Evolutionary conservation across 2,329 filamentous ascomycete genomes (phyloP).

Genomic region (Colletotrichum spinosum): DNA sequence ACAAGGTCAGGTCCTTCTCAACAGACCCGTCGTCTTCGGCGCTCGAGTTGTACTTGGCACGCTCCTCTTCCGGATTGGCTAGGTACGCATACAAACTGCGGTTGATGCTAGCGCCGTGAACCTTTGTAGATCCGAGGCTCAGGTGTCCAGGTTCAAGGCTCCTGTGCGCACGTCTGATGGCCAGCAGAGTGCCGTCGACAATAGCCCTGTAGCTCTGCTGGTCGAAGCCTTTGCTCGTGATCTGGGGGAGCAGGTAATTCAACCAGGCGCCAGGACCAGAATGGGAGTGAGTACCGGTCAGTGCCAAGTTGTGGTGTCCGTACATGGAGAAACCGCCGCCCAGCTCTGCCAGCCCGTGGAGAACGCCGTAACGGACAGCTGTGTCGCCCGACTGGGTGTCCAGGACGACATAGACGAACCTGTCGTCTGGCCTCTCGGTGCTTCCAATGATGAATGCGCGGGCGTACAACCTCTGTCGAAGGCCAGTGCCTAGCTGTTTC

Average conservation of each 20-base stretch:
- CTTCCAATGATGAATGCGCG: conserved; percentile 88
- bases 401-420: conserved; percentile 88
- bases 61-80: conserved; percentile 83
- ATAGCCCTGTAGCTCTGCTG: conserved; percentile 88
- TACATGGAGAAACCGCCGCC: conserved; percentile 81
- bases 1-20: conserved; percentile 74
- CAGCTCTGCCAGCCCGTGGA: conserved; percentile 75
- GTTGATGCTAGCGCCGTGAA: conserved; percentile 86
- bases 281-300: conserved; percentile 92
- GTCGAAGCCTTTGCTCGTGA: conserved; percentile 87
- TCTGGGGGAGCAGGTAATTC: conserved; percentile 90
- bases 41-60: conserved; percentile 70
- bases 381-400: conserved; percentile 90
- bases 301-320: conserved; percentile 82
- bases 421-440: conserved; percentile 70
- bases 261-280: conserved; percentile 91
- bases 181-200: conserved; percentile 83
- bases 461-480: conserved; percentile 87
- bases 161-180: conserved; percentile 83
- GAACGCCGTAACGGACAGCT: conserved; percentile 84
- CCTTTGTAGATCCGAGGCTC: conserved; percentile 69
- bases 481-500: conserved; percentile 82
- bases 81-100: conserved; percentile 90
- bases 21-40: conserved; percentile 52
- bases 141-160: conserved; percentile 67